Percentiles rank a stretch among this genome's conserved stretches.
Conservation (phyloP, 257 asterid genomes). For the Salvia miltiorrhiza region DNA sequence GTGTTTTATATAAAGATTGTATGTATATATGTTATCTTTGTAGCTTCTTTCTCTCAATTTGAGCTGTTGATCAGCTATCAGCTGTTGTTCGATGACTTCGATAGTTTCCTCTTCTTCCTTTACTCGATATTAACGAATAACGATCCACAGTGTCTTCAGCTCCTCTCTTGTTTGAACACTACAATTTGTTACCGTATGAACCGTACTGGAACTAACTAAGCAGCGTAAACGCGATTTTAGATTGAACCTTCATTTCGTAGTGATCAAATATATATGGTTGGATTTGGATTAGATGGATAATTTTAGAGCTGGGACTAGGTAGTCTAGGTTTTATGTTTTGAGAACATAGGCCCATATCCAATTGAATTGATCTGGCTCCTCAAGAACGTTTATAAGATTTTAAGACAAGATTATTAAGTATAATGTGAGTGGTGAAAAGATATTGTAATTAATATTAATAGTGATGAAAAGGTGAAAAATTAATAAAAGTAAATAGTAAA, state of each 20-base stretch:
- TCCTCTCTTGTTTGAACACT: background rate
- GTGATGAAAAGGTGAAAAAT: no score
- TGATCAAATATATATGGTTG: background rate
- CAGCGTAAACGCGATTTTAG: background rate
- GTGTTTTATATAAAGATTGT: background rate
- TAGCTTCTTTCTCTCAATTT: background rate
- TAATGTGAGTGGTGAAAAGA: no score
- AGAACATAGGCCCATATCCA: background rate
- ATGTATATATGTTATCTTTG: background rate
- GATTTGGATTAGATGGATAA: background rate
- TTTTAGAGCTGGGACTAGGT: background rate
- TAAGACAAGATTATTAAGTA: no score
- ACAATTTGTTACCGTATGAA: background rate
- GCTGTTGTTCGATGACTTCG: conserved; percentile 15
- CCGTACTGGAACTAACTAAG: background rate
- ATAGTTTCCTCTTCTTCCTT: background rate
- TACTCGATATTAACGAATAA: conserved; percentile 18
- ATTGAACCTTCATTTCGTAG: background rate
- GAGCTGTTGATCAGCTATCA: background rate
- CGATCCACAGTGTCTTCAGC: background rate
- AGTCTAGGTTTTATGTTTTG: no score
- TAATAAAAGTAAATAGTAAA: no score
- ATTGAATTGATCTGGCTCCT: background rate
- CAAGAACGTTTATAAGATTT: background rate
- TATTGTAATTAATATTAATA: no score